Base-by-base conservation (phyloP, 1,284 basidiomycete genomes). In the Phaffia rhodozyma region DNA sequence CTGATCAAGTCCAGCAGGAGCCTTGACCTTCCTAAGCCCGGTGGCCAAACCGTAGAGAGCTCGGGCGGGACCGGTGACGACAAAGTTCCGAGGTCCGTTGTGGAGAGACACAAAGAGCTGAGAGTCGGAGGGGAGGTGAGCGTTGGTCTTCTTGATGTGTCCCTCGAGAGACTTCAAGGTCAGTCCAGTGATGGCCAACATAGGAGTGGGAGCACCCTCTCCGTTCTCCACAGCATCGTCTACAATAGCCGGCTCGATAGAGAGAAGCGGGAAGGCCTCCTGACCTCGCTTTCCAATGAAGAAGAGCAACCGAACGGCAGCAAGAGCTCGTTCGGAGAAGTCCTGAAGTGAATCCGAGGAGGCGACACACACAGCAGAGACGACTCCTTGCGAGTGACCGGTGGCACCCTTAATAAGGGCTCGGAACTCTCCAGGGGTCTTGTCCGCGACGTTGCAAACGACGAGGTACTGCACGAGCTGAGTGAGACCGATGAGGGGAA, bases 371-470 rank as follows among this genome's bases (percentile, higher is more conserved):
- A 96, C 83, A 27, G 94, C 94, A 25, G 92, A 91, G 63, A 97
- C 85, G 69, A 98, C 84, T 69, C 94, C 96, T 76, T 97, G 94
- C 7, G 91, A 96, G 78, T 98, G 94, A 55, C 94, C 94, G 16
- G 94, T 97, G 5, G 91, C 84, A 60, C 93, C 94, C 38, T 84
- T 80, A 68, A 97, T 82, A 63, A 83, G 82, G 55, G 80, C 77
- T 59, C 88, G 84, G 73, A 96, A 82, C 71, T 92, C 83, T 23
- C 85, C 88, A 0, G 92, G 92, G 1, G 82, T 83, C 55, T 92
- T 77, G 63, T 84, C 83, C 30, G 84, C 78, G 62, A 88, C 84
- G 60, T 84, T 85, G 72, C 86, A 87, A 30, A 86, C 81, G 62
- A 88, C 81, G 67, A 96, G 81, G 76, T 96, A 98, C 74, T 97